These are phyloP conservation scores for Aureobasidium sp. DNA, from an alignment of 2,329 filamentous ascomycete species.

Conservation along the genomic window DNA sequence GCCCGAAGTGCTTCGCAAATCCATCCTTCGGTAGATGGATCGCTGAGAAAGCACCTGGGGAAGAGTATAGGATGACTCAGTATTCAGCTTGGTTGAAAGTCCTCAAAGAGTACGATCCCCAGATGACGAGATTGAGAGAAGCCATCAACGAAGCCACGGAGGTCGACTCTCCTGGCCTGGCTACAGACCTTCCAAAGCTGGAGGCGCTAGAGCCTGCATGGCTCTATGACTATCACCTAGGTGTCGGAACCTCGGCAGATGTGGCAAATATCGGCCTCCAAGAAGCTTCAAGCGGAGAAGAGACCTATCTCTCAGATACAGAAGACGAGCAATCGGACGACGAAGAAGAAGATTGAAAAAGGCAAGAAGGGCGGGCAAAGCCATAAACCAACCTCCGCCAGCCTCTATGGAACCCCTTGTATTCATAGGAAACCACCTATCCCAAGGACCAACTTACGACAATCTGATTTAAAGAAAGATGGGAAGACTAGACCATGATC, in stretches of 20 bases:
- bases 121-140: background rate
- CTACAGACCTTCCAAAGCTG: background rate
- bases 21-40: background rate
- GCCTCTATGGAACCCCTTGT: background rate
- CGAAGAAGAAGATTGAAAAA: background rate
- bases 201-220: background rate
- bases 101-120: background rate
- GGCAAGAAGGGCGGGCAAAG: background rate
- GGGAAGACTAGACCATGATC: background rate
- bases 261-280: background rate
- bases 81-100: background rate
- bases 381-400: background rate
- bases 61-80: background rate
- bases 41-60: background rate
- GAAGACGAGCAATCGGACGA: background rate
- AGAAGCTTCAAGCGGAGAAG: background rate
- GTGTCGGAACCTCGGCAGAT: background rate
- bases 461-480: background rate
- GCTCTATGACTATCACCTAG: background rate
- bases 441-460: background rate
- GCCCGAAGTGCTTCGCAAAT: background rate
- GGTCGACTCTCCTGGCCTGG: background rate
- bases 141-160: background rate
- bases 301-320: background rate
- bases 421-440: background rate